Base-by-base conservation (phyloP, 441 rosid species). In the Pelargonium australe region DNA sequence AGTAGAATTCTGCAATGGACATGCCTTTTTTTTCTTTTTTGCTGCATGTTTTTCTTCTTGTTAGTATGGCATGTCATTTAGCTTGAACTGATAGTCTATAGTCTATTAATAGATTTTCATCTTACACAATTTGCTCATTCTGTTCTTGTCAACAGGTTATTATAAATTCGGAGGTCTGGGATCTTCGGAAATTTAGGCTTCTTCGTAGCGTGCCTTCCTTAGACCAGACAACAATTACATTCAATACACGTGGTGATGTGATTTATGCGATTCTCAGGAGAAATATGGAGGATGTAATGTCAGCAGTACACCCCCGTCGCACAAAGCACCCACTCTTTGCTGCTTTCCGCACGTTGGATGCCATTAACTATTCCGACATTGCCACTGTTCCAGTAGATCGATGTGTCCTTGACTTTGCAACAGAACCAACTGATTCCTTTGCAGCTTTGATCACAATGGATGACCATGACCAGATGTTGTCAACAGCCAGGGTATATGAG, bases 141-240 rank as follows among this genome's bases (percentile, higher is more conserved):
- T 2, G 11, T 63, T 53, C 5, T 20, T 68, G 75, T 53, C 63
- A 25, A 67, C 87, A 95, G 99, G 96, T 92, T 61, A 89, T 95
- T 51, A 89, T 92, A 74, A 95, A 95, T 77, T 90, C 99, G 0
- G 99, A 95, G 82, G 98, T 95, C 57, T 95, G 99, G 99, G 99
- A 95, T 83, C 83, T 95, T 67, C 81, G 98, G 68, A 90, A 86
- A 53, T 84, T 82, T 72, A 89, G 88, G 82, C 90, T 95, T 40
- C 91, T 95, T 28, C 83, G 97, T 66, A 92, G 92, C 71, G 97
- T 95, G 69, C 97, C 98, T 68, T 92, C 98, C 47, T 71, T 95
- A 71, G 98, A 95, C 80, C 97, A 92, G 81, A 92, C 98, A 51
- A 57, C 96, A 70, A 89, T 95, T 77, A 87, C 89, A 71, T 95